Conservation (phyloP, 352 stramenopile genomes). For the Globisporangium alternatum region DNA sequence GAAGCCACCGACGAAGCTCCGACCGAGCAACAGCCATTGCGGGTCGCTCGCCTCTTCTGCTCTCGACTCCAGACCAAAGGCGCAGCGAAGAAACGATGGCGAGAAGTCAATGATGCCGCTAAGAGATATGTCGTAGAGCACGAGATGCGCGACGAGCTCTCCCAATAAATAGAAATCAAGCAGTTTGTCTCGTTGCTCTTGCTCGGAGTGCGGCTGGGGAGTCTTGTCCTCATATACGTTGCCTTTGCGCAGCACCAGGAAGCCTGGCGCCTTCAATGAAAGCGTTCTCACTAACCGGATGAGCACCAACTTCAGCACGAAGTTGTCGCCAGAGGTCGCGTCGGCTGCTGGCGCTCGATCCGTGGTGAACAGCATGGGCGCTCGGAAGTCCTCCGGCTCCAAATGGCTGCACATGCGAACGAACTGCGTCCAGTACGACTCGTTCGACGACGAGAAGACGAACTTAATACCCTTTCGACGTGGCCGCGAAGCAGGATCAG, state of each 20-base stretch:
- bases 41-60: neutral
- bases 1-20: conserved; percentile 55
- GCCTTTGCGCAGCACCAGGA: conserved; percentile 23
- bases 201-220: neutral
- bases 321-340: conserved; percentile 10
- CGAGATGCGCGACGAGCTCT: conserved; percentile 57
- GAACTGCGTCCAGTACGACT: conserved; percentile 52
- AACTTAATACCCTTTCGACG: conserved; percentile 36
- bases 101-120: conserved; percentile 58
- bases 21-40: conserved; percentile 15
- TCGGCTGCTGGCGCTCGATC: conserved; percentile 15
- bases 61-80: conserved; percentile 19
- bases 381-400: conserved; percentile 45
- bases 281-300: conserved; percentile 33
- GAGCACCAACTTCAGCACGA: conserved; percentile 38
- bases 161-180: conserved; percentile 59
- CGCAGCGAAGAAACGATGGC: conserved; percentile 43
- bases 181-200: conserved; percentile 23
- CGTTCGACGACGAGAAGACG: conserved; percentile 24
- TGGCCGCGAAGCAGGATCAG: neutral
- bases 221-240: neutral
- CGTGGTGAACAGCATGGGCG: conserved; percentile 40
- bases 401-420: conserved; percentile 31
- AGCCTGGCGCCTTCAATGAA: conserved; percentile 27
- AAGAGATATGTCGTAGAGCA: conserved; percentile 42